These are phyloP conservation scores for Baudoinia panamericana DNA, from an alignment of 495 filamentous ascomycete genomes.

Conservation along the genomic window DNA sequence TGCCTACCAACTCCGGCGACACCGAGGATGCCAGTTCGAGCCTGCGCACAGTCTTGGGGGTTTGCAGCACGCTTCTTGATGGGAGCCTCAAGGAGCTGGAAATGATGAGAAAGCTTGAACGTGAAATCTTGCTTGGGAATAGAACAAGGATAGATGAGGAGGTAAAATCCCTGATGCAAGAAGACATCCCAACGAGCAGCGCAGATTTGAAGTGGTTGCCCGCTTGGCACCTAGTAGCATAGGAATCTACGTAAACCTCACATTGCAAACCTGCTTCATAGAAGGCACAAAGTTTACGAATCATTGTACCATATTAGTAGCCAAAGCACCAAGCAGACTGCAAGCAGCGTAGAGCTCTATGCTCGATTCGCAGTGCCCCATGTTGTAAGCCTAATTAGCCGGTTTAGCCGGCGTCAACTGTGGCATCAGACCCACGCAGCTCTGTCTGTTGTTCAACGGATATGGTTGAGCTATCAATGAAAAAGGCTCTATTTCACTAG, in stretches of 20 bases:
- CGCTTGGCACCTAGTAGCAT: conserved; percentile 16
- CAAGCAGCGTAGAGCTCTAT: too few species aligned
- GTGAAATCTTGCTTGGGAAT: conserved; percentile 12
- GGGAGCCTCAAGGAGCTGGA: conserved; percentile 19
- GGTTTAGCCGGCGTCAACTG: neutral
- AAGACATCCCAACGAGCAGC: neutral
- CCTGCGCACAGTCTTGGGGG: conserved; percentile 2
- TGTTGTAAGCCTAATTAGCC: neutral
- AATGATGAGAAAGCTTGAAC: conserved; percentile 17
- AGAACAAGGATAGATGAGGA: conserved; percentile 13
- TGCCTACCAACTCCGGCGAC: conserved; percentile 8
- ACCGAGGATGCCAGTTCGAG: neutral
- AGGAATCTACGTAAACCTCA: neutral
- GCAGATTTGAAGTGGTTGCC: conserved; percentile 17
- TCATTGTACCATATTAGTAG: too few species aligned
- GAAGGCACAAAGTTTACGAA: too few species aligned
- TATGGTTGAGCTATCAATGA: too few species aligned
- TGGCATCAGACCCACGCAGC: conserved; percentile 5
- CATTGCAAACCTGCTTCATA: too few species aligned
- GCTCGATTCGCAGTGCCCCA: too few species aligned
- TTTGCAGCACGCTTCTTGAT: conserved; percentile 3
- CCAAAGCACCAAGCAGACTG: too few species aligned
- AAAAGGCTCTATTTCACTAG: too few species aligned
- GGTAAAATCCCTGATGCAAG: conserved; percentile 6
- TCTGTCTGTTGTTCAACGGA: neutral